These are phyloP conservation scores for Pisolithus microcarpus DNA, from an alignment of 768 basidiomycete species.

Conservation along the genomic window DNA sequence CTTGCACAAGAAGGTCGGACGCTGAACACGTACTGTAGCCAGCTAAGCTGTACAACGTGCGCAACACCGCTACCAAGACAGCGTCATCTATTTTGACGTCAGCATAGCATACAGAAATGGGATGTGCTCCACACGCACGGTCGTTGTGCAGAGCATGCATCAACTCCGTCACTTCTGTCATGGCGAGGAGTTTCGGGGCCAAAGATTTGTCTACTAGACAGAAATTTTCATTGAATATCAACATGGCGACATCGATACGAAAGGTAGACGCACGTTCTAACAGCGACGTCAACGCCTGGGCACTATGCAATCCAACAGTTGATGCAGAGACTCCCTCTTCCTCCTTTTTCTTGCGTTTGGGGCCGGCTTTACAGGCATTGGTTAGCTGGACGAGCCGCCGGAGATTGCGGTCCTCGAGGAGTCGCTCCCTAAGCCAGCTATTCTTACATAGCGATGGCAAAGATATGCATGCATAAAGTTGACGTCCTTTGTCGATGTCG, in stretches of 20 bases:
- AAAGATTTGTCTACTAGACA: slow-evolving; percentile 10
- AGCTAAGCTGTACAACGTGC: slow-evolving; percentile 12
- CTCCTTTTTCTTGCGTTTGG: slow-evolving; percentile 9
- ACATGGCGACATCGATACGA: background rate
- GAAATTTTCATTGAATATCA: background rate
- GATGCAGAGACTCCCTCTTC: slow-evolving; percentile 5
- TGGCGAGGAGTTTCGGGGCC: slow-evolving; percentile 9
- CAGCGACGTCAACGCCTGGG: slow-evolving; percentile 21
- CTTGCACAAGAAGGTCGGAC: background rate
- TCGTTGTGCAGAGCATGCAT: slow-evolving; percentile 9
- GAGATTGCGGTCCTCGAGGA: slow-evolving; percentile 16
- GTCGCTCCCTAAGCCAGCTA: slow-evolving; percentile 2
- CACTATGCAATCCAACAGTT: slow-evolving; percentile 16
- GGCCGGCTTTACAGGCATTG: slow-evolving; percentile 8
- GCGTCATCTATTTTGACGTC: slow-evolving; percentile 7
- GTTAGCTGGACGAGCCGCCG: slow-evolving; percentile 10
- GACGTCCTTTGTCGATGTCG: slow-evolving; percentile 1
- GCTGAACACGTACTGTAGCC: slow-evolving; percentile 4
- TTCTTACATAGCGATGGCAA: slow-evolving; percentile 24
- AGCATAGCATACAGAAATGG: background rate
- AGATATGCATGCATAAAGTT: slow-evolving; percentile 20
- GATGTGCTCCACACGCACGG: slow-evolving; percentile 5
- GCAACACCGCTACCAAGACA: slow-evolving; percentile 18
- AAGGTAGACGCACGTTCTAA: slow-evolving; percentile 14
- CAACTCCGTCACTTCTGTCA: slow-evolving; percentile 14